Evolutionary conservation across 441 rosid genomes (phyloP).

Genomic region (Sinapis alba): DNA sequence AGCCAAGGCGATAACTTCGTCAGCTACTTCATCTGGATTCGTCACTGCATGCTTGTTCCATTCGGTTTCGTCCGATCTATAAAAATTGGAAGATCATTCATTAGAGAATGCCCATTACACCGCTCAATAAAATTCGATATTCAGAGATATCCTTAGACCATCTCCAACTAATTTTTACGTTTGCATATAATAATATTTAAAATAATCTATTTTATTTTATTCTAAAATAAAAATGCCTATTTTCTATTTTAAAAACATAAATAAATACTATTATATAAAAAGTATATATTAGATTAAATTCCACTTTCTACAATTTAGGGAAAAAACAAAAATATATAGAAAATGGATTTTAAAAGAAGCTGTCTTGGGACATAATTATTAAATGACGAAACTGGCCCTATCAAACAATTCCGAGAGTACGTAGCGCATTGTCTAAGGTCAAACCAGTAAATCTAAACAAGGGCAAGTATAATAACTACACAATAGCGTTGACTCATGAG

Average conservation of each 20-base stretch:
- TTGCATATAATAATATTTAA: neutral
- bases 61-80: conserved; percentile 40
- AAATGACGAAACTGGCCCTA: conserved; percentile 24
- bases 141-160: conserved; percentile 39
- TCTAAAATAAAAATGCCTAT: neutral
- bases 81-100: neutral
- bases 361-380: neutral
- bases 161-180: neutral
- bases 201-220: neutral
- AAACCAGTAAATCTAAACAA: conserved; percentile 1
- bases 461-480: conserved; percentile 29
- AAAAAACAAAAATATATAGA: neutral
- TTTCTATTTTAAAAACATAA: no score
- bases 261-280: no score
- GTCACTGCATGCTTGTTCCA: conserved; percentile 73
- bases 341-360: neutral
- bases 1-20: conserved; percentile 61
- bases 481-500: conserved; percentile 20
- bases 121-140: conserved; percentile 49
- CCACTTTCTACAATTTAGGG: neutral
- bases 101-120: conserved; percentile 24
- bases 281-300: no score
- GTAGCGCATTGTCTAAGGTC: neutral
- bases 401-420: neutral
- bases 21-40: conserved; percentile 66